phyloP scores from a whole-genome alignment of 305 asterid genomes.

The Petunia hybrid region DNA sequence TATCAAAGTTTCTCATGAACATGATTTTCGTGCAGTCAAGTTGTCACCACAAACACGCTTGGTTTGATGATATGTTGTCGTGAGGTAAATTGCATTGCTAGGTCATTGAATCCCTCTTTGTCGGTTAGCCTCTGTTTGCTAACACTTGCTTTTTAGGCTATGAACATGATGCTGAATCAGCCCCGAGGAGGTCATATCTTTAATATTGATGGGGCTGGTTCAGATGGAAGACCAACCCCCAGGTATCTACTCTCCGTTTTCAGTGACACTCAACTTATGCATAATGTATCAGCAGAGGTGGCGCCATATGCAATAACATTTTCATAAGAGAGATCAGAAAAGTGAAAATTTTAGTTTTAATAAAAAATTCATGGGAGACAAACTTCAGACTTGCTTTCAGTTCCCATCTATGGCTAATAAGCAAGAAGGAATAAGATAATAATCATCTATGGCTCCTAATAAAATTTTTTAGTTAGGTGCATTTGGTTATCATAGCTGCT shows the following conservation, averaged over 20 bases:
- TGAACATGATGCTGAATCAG: conserved; percentile 88
- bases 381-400: conserved; percentile 18
- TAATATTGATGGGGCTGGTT: conserved; percentile 98
- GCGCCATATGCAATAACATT: conserved; percentile 16
- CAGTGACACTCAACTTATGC: conserved; percentile 23
- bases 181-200: conserved; percentile 94
- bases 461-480: background rate
- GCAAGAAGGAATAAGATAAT: background rate
- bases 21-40: conserved; percentile 69
- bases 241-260: conserved; percentile 53
- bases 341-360: conserved; percentile 11
- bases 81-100: conserved; percentile 66
- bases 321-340: conserved; percentile 16
- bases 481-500: background rate
- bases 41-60: conserved; percentile 90
- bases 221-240: conserved; percentile 99
- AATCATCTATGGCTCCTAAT: conserved; percentile 3
- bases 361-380: conserved; percentile 18
- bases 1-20: conserved; percentile 32
- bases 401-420: conserved; percentile 16
- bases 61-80: conserved; percentile 99
- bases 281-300: conserved; percentile 7
- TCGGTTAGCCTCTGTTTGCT: conserved; percentile 40
- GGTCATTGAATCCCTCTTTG: conserved; percentile 30
- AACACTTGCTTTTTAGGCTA: conserved; percentile 65